Evolutionary conservation across 805 yeast species (phyloP).

Genomic region (Metschnikowia colocasiae): DNA sequence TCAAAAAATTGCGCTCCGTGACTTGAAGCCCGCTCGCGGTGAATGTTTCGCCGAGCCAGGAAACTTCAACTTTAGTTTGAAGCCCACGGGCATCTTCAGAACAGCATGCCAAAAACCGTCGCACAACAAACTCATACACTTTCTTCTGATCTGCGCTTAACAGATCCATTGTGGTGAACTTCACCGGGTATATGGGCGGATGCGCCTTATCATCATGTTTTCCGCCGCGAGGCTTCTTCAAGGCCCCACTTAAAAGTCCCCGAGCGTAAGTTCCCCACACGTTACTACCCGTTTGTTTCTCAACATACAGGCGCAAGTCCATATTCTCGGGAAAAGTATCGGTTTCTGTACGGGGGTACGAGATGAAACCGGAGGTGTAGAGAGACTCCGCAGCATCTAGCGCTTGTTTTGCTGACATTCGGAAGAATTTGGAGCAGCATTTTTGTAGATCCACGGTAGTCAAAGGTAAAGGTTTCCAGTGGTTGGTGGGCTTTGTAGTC

Average conservation of each 20-base stretch:
- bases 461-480: slow-evolving; percentile 82
- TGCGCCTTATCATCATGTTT: slow-evolving; percentile 90
- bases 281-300: slow-evolving; percentile 51
- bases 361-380: slow-evolving; percentile 80
- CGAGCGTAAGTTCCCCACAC: slow-evolving; percentile 74
- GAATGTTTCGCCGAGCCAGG: slow-evolving; percentile 80
- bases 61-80: slow-evolving; percentile 54
- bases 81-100: slow-evolving; percentile 86
- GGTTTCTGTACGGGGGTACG: slow-evolving; percentile 98
- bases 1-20: slow-evolving; percentile 68
- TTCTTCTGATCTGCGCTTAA: slow-evolving; percentile 49
- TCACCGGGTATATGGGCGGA: slow-evolving; percentile 95
- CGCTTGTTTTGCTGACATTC: slow-evolving; percentile 75
- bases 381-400: slow-evolving; percentile 76
- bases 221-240: slow-evolving; percentile 72
- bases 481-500: slow-evolving; percentile 60
- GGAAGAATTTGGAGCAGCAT: slow-evolving; percentile 70
- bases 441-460: slow-evolving; percentile 94
- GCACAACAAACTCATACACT: slow-evolving; percentile 81
- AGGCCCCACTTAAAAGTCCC: slow-evolving; percentile 30
- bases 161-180: slow-evolving; percentile 33
- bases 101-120: slow-evolving; percentile 88
- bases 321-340: slow-evolving; percentile 76
- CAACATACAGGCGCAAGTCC: slow-evolving; percentile 62
- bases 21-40: slow-evolving; percentile 73